Evolutionary conservation across 495 filamentous ascomycete genomes (phyloP), one percentile per base, ranked within the genome.

Genomic region (Glonium stellatum): DNA sequence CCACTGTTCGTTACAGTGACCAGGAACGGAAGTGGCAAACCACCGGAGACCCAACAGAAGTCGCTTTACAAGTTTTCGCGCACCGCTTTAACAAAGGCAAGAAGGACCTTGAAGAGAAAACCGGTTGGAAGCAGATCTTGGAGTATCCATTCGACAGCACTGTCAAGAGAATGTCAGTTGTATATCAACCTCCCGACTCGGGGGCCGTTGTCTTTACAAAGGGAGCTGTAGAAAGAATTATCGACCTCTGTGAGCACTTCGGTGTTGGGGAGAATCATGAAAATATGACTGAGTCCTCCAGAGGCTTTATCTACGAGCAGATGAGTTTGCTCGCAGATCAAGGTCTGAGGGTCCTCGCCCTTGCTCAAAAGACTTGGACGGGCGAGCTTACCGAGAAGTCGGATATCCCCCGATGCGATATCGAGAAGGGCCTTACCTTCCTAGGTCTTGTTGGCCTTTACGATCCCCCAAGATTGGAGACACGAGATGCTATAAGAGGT

Each of bases 91-190:
- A 82, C 13, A 76, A 75, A 55, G 84, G 83, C 50, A 82, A 79
- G 51, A 82, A 80, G 61, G 79, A 76, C 58, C 63, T 78, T 1
- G 70, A 84, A 12, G 74, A 78, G 42, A 67, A 71, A 1, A 65
- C 76, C 2, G 83, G 81, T 13, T 85, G 88, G 78, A 76, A 80
- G 52, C 83, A 89, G 61, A 70, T 84, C 15, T 81, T 80, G 37
- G 89, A 93, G 70, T 92, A 88, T 65, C 86, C 87, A 5, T 93
- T 93, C 58, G 88, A 93, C 69, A 88, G 84, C 56, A 78, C 77
- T 48, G 86, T 93, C 75, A 93, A 92, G 75, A 81, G 85, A 55
- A 93, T 93, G 89, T 86, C 87, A 23, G 87, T 90, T 54, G 75
- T 90, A 39, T 93, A 89, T 69, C 67, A 67, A 19, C 68, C 73